Base-by-base conservation (phyloP, 192 early-diverging fungal species). In the Geranomyces michiganensis region DNA sequence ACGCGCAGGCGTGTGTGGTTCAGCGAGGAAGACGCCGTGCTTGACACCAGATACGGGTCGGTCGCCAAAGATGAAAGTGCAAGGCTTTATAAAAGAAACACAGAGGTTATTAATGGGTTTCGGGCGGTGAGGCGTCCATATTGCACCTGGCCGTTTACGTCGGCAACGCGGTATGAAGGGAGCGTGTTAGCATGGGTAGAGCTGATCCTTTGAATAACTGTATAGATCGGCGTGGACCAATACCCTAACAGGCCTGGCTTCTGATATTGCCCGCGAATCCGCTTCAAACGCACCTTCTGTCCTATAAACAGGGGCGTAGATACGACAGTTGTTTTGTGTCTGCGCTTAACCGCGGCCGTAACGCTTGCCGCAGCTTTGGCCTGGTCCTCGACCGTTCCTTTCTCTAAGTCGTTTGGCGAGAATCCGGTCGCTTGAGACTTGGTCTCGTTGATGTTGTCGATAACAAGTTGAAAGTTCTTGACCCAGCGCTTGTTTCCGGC, bases 211-310 rank as follows among this genome's bases (percentile, higher is more conserved):
- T 68, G 27, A n/a, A 56, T 30, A 15, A 68, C 53, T 19, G 47
- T 56, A 0, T 31, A 56, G 27, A 58, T 55, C 8, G n/a, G 24
- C 24, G 61, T 68, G 24, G 22, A 29, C 67, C 67, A 68, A 51
- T 56, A 68, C 26, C 67, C 67, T 6, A 56, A 26, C 53, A 56
- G 19, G 8, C 67, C 67, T 6, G 47, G 53, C 27, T 68, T 68
- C 67, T 56, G 61, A 22, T 59, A 22, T 8, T 19, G 15, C 17
- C 55, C n/a, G 7, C 61, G 47, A 26, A 56, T 17, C 26, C 67
- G 9, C 24, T 56, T 55, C 19, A 55, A 26, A 5, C 53, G 9
- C 53, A 68, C 67, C 29, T 56, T 22, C 27, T 68, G 67, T 33
- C 67, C 67, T 29, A 68, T 36, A 56, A 29, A 33, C 47, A 68